Evolutionary conservation across 1,284 basidiomycete species (phyloP).

Genomic region (Rhizoctonia solani): DNA sequence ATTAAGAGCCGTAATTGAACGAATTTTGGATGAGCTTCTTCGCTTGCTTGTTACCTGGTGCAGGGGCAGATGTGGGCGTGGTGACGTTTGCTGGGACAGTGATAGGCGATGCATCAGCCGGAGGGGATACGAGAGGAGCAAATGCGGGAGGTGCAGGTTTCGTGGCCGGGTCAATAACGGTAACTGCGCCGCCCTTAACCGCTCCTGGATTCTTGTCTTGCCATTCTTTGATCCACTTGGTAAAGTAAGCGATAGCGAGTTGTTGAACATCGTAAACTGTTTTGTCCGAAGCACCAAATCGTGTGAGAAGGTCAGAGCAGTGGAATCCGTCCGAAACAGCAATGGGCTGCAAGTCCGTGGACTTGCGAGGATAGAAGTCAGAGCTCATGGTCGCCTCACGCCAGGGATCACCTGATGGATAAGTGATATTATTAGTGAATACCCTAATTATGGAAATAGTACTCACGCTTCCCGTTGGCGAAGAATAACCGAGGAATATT

Average conservation of each 20-base stretch:
- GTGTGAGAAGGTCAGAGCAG: slow-evolving; percentile 34
- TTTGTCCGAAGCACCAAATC: slow-evolving; percentile 24
- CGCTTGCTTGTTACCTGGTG: slow-evolving; percentile 11
- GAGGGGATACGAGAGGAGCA: slow-evolving; percentile 9
- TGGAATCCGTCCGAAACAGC: slow-evolving; percentile 38
- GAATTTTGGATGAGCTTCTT: slow-evolving; percentile 28
- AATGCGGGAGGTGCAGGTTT: slow-evolving; percentile 22
- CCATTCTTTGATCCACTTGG: slow-evolving; percentile 36
- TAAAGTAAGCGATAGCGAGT: slow-evolving; percentile 34
- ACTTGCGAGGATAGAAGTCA: slow-evolving; percentile 32
- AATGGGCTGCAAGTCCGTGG: slow-evolving; percentile 35
- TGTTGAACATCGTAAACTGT: slow-evolving; percentile 35
- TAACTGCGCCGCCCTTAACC: slow-evolving; percentile 25
- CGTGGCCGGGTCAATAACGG: slow-evolving; percentile 19
- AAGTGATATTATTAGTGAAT: not conserved
- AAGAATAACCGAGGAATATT: slow-evolving; percentile 35
- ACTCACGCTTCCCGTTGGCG: slow-evolving; percentile 38
- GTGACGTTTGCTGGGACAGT: slow-evolving; percentile 26
- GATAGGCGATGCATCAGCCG: slow-evolving; percentile 10
- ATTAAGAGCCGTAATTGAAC: slow-evolving; percentile 19
- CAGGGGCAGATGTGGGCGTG: not conserved
- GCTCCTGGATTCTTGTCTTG: slow-evolving; percentile 31
- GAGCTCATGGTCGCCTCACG: slow-evolving; percentile 35
- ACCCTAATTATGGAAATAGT: not conserved
- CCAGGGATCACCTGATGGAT: slow-evolving; percentile 33